phyloP scores from a whole-genome alignment of 345 rosid genomes.

The Excoecaria agallocha region DNA sequence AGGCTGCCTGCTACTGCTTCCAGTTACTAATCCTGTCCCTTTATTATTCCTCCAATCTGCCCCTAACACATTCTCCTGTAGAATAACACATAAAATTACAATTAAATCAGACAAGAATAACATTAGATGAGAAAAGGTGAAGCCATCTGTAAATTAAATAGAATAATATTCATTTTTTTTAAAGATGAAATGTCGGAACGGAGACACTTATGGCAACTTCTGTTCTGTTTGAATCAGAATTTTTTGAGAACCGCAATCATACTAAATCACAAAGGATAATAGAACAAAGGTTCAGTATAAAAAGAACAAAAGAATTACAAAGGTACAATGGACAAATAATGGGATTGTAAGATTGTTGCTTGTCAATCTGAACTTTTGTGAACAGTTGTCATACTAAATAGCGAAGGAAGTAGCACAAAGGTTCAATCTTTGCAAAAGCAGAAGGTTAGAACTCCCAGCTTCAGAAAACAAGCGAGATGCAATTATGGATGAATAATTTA shows the following conservation, averaged over 20 bases:
- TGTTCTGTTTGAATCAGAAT: not conserved
- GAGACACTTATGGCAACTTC: not conserved
- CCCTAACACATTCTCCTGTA: conserved; percentile 64
- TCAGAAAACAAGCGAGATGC: not conserved
- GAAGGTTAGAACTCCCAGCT: not conserved
- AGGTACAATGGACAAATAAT: too few relatives aligned
- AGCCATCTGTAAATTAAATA: too few relatives aligned
- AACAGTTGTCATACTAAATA: not conserved
- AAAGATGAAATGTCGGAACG: not conserved
- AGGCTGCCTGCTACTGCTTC: conserved; percentile 71
- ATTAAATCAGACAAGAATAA: not conserved
- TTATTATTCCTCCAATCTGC: conserved; percentile 71
- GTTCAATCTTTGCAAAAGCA: not conserved
- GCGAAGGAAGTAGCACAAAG: not conserved
- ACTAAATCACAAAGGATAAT: not conserved
- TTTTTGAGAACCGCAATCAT: not conserved
- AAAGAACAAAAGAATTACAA: not conserved
- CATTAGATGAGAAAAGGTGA: not conserved
- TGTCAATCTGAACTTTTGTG: not conserved
- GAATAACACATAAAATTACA: conserved; percentile 1
- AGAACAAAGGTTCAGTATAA: not conserved
- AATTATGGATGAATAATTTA: not conserved
- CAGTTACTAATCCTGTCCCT: conserved; percentile 59
- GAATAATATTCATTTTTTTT: not conserved
- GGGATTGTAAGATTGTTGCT: too few relatives aligned